Evolutionary conservation across 441 rosid species (phyloP), one percentile per base, ranked within the genome.

Genomic region (Populus tomentosa): DNA sequence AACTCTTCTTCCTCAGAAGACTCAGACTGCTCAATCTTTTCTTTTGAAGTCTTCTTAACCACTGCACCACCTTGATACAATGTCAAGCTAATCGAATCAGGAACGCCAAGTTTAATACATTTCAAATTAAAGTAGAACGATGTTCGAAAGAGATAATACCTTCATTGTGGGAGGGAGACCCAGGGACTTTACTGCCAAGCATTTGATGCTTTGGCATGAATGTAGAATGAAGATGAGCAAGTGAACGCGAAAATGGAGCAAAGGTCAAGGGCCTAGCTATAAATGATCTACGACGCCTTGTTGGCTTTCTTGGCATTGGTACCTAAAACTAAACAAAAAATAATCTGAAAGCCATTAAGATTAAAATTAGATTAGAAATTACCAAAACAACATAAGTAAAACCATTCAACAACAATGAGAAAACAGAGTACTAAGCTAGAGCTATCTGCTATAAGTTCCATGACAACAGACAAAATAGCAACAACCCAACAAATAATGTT

Each of bases 1-100:
- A 85, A 84, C n/a, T 85, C 93, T 70, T 94, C 94, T 21, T 88
- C 92, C 77, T 89, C 94, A 62, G 93, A 88, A 42, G 91, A 87
- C 23, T 89, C 90, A 0, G 79, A 81, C 16, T 64, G 79, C 36
- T 77, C 70, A 4, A 50, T 72, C 79, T 78, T 75, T 67, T 26
- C 86, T 4, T 82, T 74, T 30, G 26, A 67, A 68, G 71, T 20
- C 26, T 53, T 72, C 64, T 83, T 80, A 14, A 74, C 75, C 69
- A 67, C 36, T 69, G 73, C 87, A 77, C 83, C 77, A 76, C 67
- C 92, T 88, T 62, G 21, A 63, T 59, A 70, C 32, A 20, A 72
- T 20, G 53, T 26, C 42, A 40, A n/a, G 46, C 56, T 53, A 33
- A 20, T 26, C 35, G 20, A 80, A 81, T 46, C 33, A 28, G 30